phyloP scores from a whole-genome alignment of 73 alveolate species.

The Tetrahymena thermophila region DNA sequence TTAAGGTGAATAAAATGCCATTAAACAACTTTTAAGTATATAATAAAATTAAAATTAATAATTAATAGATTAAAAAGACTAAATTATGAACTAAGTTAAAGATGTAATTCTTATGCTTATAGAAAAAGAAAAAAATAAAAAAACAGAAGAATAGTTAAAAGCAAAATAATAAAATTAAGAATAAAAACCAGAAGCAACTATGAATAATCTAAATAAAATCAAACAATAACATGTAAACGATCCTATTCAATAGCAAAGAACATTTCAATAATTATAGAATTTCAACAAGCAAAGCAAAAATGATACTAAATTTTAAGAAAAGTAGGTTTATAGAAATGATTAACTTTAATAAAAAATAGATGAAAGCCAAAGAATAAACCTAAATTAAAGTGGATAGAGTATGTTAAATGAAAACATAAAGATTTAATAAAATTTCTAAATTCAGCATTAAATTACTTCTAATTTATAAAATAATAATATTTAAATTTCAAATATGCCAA shows the following conservation, averaged over 20 bases:
- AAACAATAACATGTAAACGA: not conserved
- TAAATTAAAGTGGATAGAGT: not conserved
- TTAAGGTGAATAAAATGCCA: not conserved
- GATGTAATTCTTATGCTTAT: not conserved
- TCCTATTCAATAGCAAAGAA: not conserved
- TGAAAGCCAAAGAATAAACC: not conserved
- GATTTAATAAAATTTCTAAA: too few relatives aligned
- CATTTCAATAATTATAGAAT: too few relatives aligned
- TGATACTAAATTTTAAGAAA: not conserved
- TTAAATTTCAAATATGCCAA: not conserved
- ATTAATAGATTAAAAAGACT: not conserved
- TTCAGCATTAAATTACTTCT: not conserved
- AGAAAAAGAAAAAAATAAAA: not conserved
- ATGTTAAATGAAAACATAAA: not conserved
- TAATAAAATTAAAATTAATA: not conserved
- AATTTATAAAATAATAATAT: too few relatives aligned
- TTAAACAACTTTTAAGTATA: not conserved
- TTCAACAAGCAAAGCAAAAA: not conserved
- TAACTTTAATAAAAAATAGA: not conserved
- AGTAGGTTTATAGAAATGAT: not conserved
- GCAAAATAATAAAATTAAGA: not conserved
- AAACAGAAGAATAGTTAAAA: not conserved
- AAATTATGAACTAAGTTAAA: not conserved
- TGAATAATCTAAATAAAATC: not conserved
- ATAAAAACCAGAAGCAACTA: not conserved